Evolutionary conservation across 2,329 filamentous ascomycete species (phyloP), one percentile per base, ranked within the genome.

Genomic region (Monosporascus cannonballus): DNA sequence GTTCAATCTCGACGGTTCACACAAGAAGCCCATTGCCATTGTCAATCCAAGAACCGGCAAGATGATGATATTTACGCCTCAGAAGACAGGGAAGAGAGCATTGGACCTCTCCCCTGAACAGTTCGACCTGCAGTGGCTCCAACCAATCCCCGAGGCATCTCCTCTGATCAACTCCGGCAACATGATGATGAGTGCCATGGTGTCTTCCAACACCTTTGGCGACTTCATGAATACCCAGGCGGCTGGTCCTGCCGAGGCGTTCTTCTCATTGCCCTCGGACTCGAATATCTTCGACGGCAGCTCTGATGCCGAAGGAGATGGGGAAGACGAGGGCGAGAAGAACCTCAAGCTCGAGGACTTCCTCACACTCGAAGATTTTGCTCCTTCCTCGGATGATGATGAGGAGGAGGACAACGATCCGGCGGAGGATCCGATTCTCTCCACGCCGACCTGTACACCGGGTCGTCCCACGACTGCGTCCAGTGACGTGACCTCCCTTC

Each of bases 121-220:
- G 48, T 80, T 81, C 63, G 75, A 80, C 52, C 65, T 79, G 51
- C 69, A 75, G 18, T 76, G 74, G 63, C 62, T 73, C 56, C 50
- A 64, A 48, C 64, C 72, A 51, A 62, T 72, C 38, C 30, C 63
- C 17, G 68, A 75, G 51, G 65, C 73, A 4, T 75, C 75, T 0
- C 83, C 85, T 17, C 82, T 88, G 63, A 71, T 87, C 55, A 85
- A 87, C 54, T 81, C 84, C 18, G 84, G 85, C 52, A 87, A 90
- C 54, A 78, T 92, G 58, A 91, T 92, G 87, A 84, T 92, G 72
- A 86, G 85, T 48, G 86, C 85, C 60, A 84, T 90, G 71, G 78
- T 84, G 51, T 79, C 78, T 1, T 75, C 74, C 51, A 77, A 77
- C 56, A 75, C 77, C 0, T 79, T 80, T 59, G 78, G 76, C 42